Conservation (phyloP, 208 protist species). For the Balamuthia mandrillaris region DNA sequence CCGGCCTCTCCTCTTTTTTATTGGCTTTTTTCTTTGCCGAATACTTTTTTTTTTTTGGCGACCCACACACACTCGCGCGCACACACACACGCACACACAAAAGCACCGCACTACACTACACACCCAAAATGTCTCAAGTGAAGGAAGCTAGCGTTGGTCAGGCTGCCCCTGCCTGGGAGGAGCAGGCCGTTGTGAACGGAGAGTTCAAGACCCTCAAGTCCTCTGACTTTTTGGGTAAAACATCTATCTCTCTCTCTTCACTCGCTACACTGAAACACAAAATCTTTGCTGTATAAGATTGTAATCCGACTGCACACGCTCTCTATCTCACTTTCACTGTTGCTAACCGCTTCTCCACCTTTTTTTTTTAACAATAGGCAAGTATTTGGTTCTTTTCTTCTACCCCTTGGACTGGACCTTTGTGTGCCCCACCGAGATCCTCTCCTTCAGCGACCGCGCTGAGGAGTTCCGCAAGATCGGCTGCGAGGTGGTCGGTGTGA, state of each 20-base stretch:
- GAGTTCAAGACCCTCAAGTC: conserved; percentile 13
- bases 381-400: conserved; percentile 92
- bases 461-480: conserved; percentile 84
- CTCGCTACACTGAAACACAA: not conserved
- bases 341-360: not conserved
- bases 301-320: not conserved
- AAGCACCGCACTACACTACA: no score
- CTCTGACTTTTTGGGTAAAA: conserved; percentile 16
- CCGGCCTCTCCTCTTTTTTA: not conserved
- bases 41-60: not conserved
- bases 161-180: not conserved
- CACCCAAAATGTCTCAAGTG: not conserved
- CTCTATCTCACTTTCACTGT: not conserved
- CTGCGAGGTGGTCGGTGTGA: conserved; percentile 69
- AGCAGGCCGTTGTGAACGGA: not conserved
- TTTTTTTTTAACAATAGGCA: conserved; percentile 45
- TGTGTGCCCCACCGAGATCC: conserved; percentile 95
- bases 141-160: not conserved
- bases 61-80: no score
- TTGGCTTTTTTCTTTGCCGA: not conserved
- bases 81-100: no score
- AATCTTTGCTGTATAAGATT: not conserved
- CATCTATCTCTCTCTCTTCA: not conserved
- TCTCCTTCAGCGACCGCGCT: conserved; percentile 87
- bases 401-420: conserved; percentile 95